Conservation (phyloP, 805 yeast species). For the Wickerhamomyces queroliae region DNA sequence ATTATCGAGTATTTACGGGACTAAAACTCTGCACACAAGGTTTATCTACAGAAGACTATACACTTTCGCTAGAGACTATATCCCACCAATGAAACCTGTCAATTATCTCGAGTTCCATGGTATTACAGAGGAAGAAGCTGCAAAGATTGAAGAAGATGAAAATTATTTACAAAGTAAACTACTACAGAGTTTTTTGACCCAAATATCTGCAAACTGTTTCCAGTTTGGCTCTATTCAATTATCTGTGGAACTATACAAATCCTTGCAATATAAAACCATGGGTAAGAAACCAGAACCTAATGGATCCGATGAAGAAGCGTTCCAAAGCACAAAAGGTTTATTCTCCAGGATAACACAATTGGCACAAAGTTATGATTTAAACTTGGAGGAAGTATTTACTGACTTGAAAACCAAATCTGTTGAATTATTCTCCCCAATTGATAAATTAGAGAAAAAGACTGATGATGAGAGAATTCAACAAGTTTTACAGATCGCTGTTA, state of each 20-base stretch:
- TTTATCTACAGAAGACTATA: slow-evolving; percentile 59
- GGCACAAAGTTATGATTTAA: slow-evolving; percentile 62
- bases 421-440: slow-evolving; percentile 34
- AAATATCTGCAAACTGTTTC: slow-evolving; percentile 36
- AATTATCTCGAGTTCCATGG: slow-evolving; percentile 26
- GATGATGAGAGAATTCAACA: slow-evolving; percentile 29
- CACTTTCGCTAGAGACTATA: slow-evolving; percentile 55
- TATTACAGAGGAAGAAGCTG: slow-evolving; percentile 29
- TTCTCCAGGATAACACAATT: slow-evolving; percentile 40
- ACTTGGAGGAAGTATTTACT: slow-evolving; percentile 36
- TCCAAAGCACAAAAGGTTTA: slow-evolving; percentile 27
- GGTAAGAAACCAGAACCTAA: slow-evolving; percentile 7
- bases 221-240: slow-evolving; percentile 24
- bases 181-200: slow-evolving; percentile 56
- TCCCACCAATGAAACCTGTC: slow-evolving; percentile 37
- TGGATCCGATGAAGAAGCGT: slow-evolving; percentile 11
- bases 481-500: slow-evolving; percentile 30
- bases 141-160: slow-evolving; percentile 47
- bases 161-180: slow-evolving; percentile 57
- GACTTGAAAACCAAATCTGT: slow-evolving; percentile 30
- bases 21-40: slow-evolving; percentile 26
- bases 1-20: slow-evolving; percentile 38
- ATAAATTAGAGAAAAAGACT: slow-evolving; percentile 23
- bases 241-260: slow-evolving; percentile 22
- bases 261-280: slow-evolving; percentile 8